Conservation (phyloP, 1,139 yeast species). For the Yarrowia galli region DNA sequence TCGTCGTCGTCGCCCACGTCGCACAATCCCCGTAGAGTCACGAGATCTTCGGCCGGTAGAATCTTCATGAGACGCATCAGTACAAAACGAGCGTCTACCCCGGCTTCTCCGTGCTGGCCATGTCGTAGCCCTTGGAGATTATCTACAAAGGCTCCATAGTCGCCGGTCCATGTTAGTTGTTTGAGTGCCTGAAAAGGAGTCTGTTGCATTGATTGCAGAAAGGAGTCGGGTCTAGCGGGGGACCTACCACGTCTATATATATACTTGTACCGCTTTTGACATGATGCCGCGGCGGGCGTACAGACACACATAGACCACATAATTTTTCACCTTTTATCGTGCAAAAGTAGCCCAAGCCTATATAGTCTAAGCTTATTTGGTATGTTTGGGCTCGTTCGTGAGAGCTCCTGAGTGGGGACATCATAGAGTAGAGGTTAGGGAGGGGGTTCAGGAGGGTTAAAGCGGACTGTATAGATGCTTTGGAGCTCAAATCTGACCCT, state of each 20-base stretch:
- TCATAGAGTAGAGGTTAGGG: not conserved
- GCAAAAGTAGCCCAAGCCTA: not conserved
- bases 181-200: constrained; percentile 34
- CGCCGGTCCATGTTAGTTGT: constrained; percentile 37
- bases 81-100: constrained; percentile 22
- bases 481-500: no score
- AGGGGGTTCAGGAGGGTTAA: no score
- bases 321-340: constrained; percentile 5
- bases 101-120: constrained; percentile 5
- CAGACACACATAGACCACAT: not conserved
- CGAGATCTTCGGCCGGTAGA: constrained; percentile 27
- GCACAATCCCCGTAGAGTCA: constrained; percentile 15
- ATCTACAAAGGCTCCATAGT: constrained; percentile 36
- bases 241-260: not conserved
- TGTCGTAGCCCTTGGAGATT: constrained; percentile 34
- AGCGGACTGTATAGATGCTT: no score
- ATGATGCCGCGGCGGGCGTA: no score
- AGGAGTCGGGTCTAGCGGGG: not conserved
- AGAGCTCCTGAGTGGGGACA: not conserved
- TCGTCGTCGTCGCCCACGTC: constrained; percentile 33
- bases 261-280: no score
- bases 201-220: constrained; percentile 30
- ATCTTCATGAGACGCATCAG: constrained; percentile 35
- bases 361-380: constrained; percentile 1
- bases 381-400: not conserved